Evolutionary conservation across 2,329 filamentous ascomycete genomes (phyloP).

Genomic region (Paradendryphiella salina): DNA sequence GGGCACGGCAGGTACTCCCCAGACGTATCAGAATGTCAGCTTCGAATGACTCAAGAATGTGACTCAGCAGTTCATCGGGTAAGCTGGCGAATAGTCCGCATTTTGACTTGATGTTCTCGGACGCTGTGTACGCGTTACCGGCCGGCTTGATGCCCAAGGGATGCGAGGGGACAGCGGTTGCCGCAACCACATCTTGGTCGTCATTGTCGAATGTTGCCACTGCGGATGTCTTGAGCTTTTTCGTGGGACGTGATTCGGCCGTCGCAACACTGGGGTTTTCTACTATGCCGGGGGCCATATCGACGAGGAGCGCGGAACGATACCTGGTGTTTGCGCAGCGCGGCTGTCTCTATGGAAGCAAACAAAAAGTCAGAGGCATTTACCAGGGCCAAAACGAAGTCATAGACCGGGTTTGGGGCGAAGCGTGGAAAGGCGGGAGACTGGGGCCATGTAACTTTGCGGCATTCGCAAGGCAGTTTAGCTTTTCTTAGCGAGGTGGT

Average conservation of each 20-base stretch:
- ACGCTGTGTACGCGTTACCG: slow-evolving; percentile 75
- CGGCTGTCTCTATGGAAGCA: slow-evolving; percentile 9
- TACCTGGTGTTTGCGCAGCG: slow-evolving; percentile 11
- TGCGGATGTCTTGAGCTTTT: slow-evolving; percentile 40
- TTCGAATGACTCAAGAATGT: slow-evolving; percentile 76
- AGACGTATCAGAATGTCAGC: slow-evolving; percentile 63
- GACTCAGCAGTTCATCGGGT: slow-evolving; percentile 78
- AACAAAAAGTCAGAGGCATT: slow-evolving; percentile 8
- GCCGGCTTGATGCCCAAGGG: slow-evolving; percentile 82
- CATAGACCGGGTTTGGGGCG: slow-evolving; percentile 10
- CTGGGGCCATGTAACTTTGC: slow-evolving; percentile 1
- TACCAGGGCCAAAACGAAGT: slow-evolving; percentile 13
- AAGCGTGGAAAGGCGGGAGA: neutral
- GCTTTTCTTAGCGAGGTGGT: slow-evolving; percentile 10
- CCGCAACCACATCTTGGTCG: slow-evolving; percentile 50
- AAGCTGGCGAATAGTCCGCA: slow-evolving; percentile 68
- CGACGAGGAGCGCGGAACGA: slow-evolving; percentile 12
- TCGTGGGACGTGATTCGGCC: slow-evolving; percentile 42
- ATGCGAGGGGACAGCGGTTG: slow-evolving; percentile 69
- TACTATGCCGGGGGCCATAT: slow-evolving; percentile 43
- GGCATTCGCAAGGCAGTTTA: neutral
- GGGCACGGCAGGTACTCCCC: slow-evolving; percentile 77
- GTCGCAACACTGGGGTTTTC: slow-evolving; percentile 26
- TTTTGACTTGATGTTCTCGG: slow-evolving; percentile 66
- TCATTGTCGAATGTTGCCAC: slow-evolving; percentile 23